Base-by-base conservation (phyloP, 139 green algal species). In the Chlamydomonas eustigma region DNA sequence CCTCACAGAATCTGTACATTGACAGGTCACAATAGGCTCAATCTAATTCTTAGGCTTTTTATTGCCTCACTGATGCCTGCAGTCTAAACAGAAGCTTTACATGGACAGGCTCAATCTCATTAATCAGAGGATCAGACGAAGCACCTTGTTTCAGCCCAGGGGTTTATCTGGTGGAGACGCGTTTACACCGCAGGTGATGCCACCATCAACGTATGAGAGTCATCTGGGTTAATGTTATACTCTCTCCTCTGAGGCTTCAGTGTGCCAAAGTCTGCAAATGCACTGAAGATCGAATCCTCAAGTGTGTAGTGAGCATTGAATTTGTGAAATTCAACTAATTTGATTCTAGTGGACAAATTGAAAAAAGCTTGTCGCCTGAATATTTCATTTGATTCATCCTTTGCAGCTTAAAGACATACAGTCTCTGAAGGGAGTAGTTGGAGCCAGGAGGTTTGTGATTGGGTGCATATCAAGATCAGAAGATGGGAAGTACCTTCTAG, bases 401-500 rank as follows among this genome's bases (percentile, higher is more conserved):
- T 68, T 28, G 2, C 75, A 94, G 86, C 80, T 96, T 39, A 92
- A 87, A 3, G 91, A 96, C 78, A 75, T 96, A 3, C 91, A 91
- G 68, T 86, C 89, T 4, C 82, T 96, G 39, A 87, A 92, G 74
- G 91, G 90, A 3, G 36, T 81, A 44, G 78, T 89, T 50, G 88
- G 87, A 0, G 66, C 89, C 76, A 76, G 50, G 5, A 79, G 82
- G 4, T 88, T 85, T 39, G 85, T 97, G 51, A 83, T 95, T 80
- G 94, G 94, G 31, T 90, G 86, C 80, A 89, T 98, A 39, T 87
- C 79, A 3, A 85, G 93, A 67, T 75, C 88, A 35, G 82, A 94
- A 71, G 92, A 78, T 50, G 87, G 85, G n/a, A 69, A 74, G 38
- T 92, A 90, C 73, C 82, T 85, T 36, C 77, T 98, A 1, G 94